Conservation (phyloP, 2,329 filamentous ascomycete genomes). For the Fusarium robinianum region DNA sequence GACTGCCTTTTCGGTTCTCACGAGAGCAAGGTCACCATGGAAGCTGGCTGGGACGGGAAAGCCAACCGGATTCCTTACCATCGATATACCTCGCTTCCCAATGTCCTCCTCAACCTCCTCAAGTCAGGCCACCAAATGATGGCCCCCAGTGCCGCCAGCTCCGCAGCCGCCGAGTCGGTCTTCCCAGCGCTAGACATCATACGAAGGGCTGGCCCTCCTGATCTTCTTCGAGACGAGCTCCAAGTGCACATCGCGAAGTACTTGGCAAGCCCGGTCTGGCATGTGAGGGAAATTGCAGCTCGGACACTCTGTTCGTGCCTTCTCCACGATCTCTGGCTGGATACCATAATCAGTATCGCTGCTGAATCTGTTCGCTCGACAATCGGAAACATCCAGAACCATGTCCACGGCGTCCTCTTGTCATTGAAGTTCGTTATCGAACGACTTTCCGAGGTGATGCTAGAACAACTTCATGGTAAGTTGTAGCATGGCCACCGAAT, state of each 20-base stretch:
- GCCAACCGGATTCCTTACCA: slow-evolving; percentile 70
- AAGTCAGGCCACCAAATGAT: slow-evolving; percentile 54
- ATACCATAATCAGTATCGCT: slow-evolving; percentile 46
- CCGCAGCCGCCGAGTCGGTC: slow-evolving; percentile 66
- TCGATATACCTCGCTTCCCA: slow-evolving; percentile 67
- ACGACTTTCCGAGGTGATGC: slow-evolving; percentile 53
- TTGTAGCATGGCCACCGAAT: slow-evolving; percentile 2
- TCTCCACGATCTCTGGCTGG: slow-evolving; percentile 55
- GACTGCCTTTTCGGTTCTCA: slow-evolving; percentile 77
- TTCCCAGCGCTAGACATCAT: slow-evolving; percentile 85
- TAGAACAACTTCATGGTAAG: slow-evolving; percentile 50
- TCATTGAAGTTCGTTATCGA: slow-evolving; percentile 61
- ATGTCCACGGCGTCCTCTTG: slow-evolving; percentile 62
- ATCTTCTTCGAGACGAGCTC: slow-evolving; percentile 58
- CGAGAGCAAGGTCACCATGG: slow-evolving; percentile 68
- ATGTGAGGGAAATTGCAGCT: slow-evolving; percentile 79
- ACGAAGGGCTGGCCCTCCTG: slow-evolving; percentile 70
- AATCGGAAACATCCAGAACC: slow-evolving; percentile 50
- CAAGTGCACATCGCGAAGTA: slow-evolving; percentile 63
- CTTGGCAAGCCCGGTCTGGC: slow-evolving; percentile 73
- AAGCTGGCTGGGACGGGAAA: slow-evolving; percentile 66
- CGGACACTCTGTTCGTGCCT: slow-evolving; percentile 70
- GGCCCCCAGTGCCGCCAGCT: slow-evolving; percentile 42
- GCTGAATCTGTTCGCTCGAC: slow-evolving; percentile 32
- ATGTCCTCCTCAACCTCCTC: slow-evolving; percentile 67